phyloP scores from a whole-genome alignment of 495 filamentous ascomycete species.

The Lasiosphaeris hirsuta region DNA sequence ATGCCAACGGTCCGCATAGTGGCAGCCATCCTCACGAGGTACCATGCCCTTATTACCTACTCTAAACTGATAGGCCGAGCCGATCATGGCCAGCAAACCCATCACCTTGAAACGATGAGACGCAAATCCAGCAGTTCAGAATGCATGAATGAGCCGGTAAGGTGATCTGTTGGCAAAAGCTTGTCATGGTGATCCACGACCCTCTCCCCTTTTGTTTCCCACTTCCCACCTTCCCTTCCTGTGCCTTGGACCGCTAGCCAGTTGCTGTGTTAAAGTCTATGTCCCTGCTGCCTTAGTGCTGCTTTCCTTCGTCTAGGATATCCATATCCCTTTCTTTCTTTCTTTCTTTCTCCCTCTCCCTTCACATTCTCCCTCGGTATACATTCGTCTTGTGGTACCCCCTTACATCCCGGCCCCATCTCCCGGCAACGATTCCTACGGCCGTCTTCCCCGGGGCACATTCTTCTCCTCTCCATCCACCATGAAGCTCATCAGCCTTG shows the following conservation, averaged over 20 bases:
- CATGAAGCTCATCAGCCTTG: conserved; percentile 27
- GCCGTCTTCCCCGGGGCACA: conserved; percentile 2
- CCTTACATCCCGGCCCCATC: not conserved
- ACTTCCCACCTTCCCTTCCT: not conserved
- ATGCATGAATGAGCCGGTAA: conserved; percentile 2
- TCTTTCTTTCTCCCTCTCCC: conserved; percentile 7
- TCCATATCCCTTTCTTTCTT: conserved; percentile 7
- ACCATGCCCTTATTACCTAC: conserved; percentile 5
- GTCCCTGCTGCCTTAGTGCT: not conserved
- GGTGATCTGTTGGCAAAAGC: conserved; percentile 13
- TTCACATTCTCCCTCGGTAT: not conserved
- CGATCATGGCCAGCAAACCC: not conserved
- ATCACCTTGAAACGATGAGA: not conserved
- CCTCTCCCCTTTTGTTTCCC: not conserved
- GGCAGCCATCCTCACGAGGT: not conserved
- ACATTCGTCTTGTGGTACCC: conserved; percentile 1
- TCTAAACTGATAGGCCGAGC: conserved; percentile 5
- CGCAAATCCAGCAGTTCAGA: not conserved
- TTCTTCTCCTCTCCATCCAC: conserved; percentile 3
- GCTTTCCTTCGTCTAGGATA: conserved; percentile 3
- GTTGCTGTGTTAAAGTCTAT: not conserved
- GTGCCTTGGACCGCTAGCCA: not conserved
- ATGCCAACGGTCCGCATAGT: too few relatives aligned
- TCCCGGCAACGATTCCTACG: too few relatives aligned
- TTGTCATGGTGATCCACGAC: conserved; percentile 11